A percentile compares a stretch with the other conserved stretches of the same genome.
phyloP scores from a whole-genome alignment of 1,284 basidiomycete species.

The Puccinia coronata region DNA sequence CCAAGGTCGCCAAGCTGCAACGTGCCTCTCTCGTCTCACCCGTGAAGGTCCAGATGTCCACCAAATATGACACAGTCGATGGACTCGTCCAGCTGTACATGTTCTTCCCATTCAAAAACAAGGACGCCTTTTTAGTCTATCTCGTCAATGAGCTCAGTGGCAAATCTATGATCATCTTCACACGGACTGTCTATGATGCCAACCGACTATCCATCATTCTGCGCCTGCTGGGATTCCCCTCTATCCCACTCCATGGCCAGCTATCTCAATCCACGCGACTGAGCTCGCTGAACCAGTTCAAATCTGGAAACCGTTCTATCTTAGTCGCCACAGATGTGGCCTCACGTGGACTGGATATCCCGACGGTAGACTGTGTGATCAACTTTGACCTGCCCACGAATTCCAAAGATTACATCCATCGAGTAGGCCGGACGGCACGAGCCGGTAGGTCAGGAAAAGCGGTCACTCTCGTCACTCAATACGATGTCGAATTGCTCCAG shows the following conservation, averaged over 20 bases:
- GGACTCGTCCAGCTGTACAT: constrained; percentile 95
- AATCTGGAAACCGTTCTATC: constrained; percentile 85
- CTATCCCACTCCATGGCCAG: constrained; percentile 94
- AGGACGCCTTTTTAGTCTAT: constrained; percentile 88
- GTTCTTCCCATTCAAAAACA: constrained; percentile 86
- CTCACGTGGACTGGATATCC: constrained; percentile 94
- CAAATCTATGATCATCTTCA: constrained; percentile 95
- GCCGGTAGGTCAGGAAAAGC: constrained; percentile 94
- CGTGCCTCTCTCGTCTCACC: constrained; percentile 93
- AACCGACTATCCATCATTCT: constrained; percentile 86
- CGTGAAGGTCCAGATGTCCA: constrained; percentile 87
- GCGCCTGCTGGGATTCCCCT: constrained; percentile 86
- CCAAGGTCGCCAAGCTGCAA: constrained; percentile 96
- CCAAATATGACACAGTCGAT: constrained; percentile 97
- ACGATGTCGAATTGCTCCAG: constrained; percentile 94
- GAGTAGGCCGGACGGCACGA: constrained; percentile 94
- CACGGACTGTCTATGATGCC: constrained; percentile 90
- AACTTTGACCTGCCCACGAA: constrained; percentile 98
- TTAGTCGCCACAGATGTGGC: constrained; percentile 97
- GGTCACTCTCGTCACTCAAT: constrained; percentile 95
- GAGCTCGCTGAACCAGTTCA: constrained; percentile 95
- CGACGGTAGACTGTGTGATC: constrained; percentile 92
- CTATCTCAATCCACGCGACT: constrained; percentile 89
- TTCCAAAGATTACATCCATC: constrained; percentile 98
- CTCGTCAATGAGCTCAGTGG: constrained; percentile 84